Evolutionary conservation across 257 asterid species (phyloP).

Genomic region (Rehmannia glutinosa): DNA sequence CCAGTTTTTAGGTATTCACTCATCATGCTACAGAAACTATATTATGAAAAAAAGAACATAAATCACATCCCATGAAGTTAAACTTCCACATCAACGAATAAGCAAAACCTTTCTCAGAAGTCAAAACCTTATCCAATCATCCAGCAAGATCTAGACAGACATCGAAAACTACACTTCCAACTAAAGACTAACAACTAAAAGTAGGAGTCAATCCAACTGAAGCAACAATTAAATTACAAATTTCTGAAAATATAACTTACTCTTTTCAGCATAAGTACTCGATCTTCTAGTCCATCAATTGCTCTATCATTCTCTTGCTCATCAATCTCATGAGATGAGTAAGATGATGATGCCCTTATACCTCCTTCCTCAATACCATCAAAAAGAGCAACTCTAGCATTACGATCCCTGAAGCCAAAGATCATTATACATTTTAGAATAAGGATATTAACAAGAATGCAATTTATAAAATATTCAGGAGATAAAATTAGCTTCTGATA

Average conservation of each 20-base stretch:
- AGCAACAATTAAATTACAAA: neutral
- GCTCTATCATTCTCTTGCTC: conserved; percentile 72
- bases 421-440: neutral
- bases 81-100: neutral
- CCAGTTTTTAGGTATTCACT: neutral
- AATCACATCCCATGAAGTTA: neutral
- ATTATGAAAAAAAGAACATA: neutral
- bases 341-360: conserved; percentile 62
- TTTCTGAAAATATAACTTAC: conserved; percentile 29
- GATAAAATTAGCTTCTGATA: neutral
- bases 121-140: neutral
- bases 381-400: conserved; percentile 57
- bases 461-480: neutral
- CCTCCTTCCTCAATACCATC: conserved; percentile 92
- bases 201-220: neutral
- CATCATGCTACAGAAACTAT: neutral
- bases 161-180: neutral
- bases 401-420: conserved; percentile 53
- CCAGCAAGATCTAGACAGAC: neutral
- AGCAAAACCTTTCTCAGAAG: neutral
- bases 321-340: conserved; percentile 63
- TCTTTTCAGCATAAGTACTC: conserved; percentile 62
- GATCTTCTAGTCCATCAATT: conserved; percentile 61
- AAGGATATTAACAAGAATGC: neutral
- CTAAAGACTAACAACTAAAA: neutral